Conservation (phyloP, 495 filamentous ascomycete species). For the Penicillium samsonianum region DNA sequence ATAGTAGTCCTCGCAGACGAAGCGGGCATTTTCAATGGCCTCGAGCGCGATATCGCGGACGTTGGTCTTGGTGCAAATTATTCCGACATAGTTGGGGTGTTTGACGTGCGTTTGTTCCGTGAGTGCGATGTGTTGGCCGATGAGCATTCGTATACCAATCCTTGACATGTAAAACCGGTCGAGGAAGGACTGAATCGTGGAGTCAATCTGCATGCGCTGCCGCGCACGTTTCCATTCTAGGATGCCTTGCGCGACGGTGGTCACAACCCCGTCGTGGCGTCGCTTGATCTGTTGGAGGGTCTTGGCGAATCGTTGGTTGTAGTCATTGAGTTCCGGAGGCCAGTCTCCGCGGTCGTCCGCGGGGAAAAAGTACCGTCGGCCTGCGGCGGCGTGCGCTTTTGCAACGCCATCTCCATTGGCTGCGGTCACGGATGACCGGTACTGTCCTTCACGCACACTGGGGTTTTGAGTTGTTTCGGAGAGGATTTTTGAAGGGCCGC, state of each 20-base stretch:
- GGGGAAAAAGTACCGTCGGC: slow-evolving; percentile 84
- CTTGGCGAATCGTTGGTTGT: slow-evolving; percentile 86
- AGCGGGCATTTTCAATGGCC: slow-evolving; percentile 96
- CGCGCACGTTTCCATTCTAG: slow-evolving; percentile 95
- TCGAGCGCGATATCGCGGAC: slow-evolving; percentile 94
- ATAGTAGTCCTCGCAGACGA: slow-evolving; percentile 98
- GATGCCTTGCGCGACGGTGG: slow-evolving; percentile 92
- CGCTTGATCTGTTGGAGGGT: slow-evolving; percentile 90
- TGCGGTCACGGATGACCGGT: slow-evolving; percentile 66
- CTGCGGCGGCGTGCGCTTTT: slow-evolving; percentile 32
- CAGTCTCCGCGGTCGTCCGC: slow-evolving; percentile 87
- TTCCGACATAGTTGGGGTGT: slow-evolving; percentile 93
- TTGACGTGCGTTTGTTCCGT: slow-evolving; percentile 86
- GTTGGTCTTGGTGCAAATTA: slow-evolving; percentile 98
- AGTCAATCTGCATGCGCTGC: slow-evolving; percentile 97
- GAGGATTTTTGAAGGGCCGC: slow-evolving; percentile 63
- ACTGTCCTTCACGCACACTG: slow-evolving; percentile 83
- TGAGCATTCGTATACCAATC: slow-evolving; percentile 99
- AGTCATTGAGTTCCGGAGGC: slow-evolving; percentile 92
- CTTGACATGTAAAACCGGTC: slow-evolving; percentile 99
- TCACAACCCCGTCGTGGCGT: slow-evolving; percentile 94
- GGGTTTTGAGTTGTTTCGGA: slow-evolving; percentile 86
- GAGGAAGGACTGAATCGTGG: slow-evolving; percentile 92
- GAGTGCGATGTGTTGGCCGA: slow-evolving; percentile 95
- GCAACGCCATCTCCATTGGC: slow-evolving; percentile 52